These are phyloP conservation scores for Chimonanthus salicifolius DNA, from an alignment of 164 flowering plant genomes.

Conservation along the genomic window DNA sequence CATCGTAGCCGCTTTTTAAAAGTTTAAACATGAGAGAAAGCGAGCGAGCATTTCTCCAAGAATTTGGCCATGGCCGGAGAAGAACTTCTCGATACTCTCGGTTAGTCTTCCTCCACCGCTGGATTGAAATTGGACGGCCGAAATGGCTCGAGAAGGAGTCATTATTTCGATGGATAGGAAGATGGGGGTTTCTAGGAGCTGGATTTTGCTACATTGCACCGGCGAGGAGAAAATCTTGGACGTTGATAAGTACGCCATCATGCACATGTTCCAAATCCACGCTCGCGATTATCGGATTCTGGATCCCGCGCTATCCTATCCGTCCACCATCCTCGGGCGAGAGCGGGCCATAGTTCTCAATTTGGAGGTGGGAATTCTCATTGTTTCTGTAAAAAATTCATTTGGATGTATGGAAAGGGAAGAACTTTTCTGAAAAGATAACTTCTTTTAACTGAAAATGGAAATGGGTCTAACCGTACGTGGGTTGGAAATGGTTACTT, in stretches of 20 bases:
- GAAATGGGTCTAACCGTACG: too few species aligned
- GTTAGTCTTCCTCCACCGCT: too few species aligned
- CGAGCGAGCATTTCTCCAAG: too few species aligned
- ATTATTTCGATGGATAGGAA: constrained; percentile 53
- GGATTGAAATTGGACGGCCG: not conserved
- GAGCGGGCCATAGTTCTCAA: constrained; percentile 85
- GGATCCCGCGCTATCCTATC: constrained; percentile 85
- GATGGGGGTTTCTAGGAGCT: constrained; percentile 53
- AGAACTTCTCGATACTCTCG: too few species aligned
- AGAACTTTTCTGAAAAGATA: too few species aligned
- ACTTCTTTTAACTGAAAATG: too few species aligned
- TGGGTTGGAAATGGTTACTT: too few species aligned
- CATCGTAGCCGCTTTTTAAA: too few species aligned
- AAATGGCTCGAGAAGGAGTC: constrained; percentile 47
- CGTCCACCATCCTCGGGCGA: constrained; percentile 85
- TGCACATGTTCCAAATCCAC: constrained; percentile 82
- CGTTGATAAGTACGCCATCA: constrained; percentile 81
- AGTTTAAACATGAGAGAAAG: too few species aligned
- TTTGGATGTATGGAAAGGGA: too few species aligned
- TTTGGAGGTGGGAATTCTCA: constrained; percentile 53
- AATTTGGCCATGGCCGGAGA: too few species aligned
- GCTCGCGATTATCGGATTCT: constrained; percentile 91
- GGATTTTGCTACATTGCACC: constrained; percentile 56
- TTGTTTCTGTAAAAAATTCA: too few species aligned
- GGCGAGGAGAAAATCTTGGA: constrained; percentile 63